These are phyloP conservation scores for Hypoxylon sp. DNA, from an alignment of 2,329 filamentous ascomycete species.

Conservation along the genomic window DNA sequence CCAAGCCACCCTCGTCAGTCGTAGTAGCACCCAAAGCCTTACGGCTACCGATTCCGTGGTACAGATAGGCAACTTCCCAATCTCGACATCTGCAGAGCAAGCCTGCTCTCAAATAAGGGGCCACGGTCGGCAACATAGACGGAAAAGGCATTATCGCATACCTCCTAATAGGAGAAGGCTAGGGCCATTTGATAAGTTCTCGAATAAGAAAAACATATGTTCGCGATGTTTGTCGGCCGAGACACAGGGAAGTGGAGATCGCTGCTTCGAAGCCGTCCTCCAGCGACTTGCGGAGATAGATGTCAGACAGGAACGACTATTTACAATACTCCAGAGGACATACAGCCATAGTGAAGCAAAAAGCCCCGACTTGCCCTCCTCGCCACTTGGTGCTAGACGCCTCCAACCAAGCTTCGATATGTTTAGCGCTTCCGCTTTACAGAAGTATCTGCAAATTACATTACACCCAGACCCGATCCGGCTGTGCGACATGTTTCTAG, in stretches of 20 bases:
- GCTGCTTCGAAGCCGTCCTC: conserved; percentile 8
- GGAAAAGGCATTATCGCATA: conserved; percentile 2
- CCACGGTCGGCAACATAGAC: not conserved
- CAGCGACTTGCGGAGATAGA: conserved; percentile 21
- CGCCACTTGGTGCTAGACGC: not conserved
- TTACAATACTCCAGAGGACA: conserved; percentile 14
- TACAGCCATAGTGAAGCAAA: conserved; percentile 2
- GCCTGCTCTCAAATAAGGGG: not conserved
- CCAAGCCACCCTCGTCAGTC: conserved; percentile 22
- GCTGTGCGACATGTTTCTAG: conserved; percentile 38
- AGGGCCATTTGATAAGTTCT: not conserved
- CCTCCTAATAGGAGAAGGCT: conserved; percentile 4
- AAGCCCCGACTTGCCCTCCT: not conserved
- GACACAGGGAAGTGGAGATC: not conserved
- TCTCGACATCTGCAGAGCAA: not conserved
- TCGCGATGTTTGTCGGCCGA: conserved; percentile 9
- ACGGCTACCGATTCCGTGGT: not conserved
- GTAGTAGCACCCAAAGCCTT: conserved; percentile 14
- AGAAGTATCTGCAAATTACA: conserved; percentile 32
- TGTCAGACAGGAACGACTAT: conserved; percentile 22
- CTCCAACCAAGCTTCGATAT: conserved; percentile 17
- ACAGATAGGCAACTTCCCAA: conserved; percentile 1
- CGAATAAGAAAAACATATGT: conserved; percentile 5
- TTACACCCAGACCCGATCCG: conserved; percentile 28
- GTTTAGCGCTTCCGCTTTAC: conserved; percentile 17